Evolutionary conservation across 306 rosid genomes (phyloP).

Genomic region (Hippophae gyantsensis): DNA sequence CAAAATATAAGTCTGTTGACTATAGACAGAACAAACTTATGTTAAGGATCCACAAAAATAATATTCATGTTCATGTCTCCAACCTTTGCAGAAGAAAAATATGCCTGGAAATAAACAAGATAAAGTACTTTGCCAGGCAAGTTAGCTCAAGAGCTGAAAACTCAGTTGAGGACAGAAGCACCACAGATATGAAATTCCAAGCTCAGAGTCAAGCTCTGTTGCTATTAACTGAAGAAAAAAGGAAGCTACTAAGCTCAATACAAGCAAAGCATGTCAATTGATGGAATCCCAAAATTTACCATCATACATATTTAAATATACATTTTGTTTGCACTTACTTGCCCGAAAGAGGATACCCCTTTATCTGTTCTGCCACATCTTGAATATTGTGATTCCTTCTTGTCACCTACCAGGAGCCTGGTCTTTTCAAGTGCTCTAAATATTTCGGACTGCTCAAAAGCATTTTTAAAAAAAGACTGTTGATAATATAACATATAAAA

Average conservation of each 20-base stretch:
- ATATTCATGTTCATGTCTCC: too few species aligned
- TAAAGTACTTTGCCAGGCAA: background rate
- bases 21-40: too few species aligned
- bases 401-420: conserved; percentile 67
- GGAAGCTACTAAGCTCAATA: background rate
- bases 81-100: too few species aligned
- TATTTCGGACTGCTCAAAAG: conserved; percentile 64
- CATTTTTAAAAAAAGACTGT: background rate
- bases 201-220: background rate
- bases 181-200: background rate
- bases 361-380: conserved; percentile 96
- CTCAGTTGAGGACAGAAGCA: background rate
- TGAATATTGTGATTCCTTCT: conserved; percentile 77
- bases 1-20: too few species aligned
- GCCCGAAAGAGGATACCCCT: conserved; percentile 95
- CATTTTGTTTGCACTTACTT: conserved; percentile 45
- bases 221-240: background rate
- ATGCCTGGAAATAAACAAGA: background rate
- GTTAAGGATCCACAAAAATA: too few species aligned
- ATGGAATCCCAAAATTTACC: background rate
- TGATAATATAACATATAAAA: background rate
- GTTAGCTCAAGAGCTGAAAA: background rate
- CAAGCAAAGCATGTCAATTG: background rate
- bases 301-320: background rate
- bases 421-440: conserved; percentile 68